Evolutionary conservation across 2,329 filamentous ascomycete genomes (phyloP), one percentile per base, ranked within the genome.

Genomic region (Sporothrix brunneoviolacea): DNA sequence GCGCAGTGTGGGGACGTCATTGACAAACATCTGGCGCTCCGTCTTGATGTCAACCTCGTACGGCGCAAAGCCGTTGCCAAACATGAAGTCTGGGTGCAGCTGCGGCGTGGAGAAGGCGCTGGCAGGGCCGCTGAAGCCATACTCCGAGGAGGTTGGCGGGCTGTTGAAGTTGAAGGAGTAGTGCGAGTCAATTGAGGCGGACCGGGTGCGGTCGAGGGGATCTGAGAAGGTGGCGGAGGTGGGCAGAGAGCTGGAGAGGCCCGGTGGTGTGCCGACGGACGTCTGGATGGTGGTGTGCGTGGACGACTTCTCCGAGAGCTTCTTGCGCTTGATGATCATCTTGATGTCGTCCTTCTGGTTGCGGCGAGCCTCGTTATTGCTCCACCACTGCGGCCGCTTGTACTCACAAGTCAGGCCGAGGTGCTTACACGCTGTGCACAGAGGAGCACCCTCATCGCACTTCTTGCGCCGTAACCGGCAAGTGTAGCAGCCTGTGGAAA

Each of bases 41-140:
- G 91, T 96, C 77, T 91, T 95, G 72, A 97, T 86, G 66, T 96
- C 91, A 54, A 96, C 84, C 68, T 96, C 91, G 65, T 94, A 96
- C 18, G 85, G 38, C 21, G 36, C 28, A 13, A 33, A 21, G 35
- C 78, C 71, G 56, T 30, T 41, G 32, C 66, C 66, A 53, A 77
- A 76, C 68, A 79, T 74, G 62, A 80, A 68, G 65, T 86, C 77
- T 12, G 75, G 70, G 58, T 79, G 85, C 69, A 84, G 78, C 70
- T 79, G 76, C 16, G 72, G 68, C 22, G 68, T 69, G 22, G 68
- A 68, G 70, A 85, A 86, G 63, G 72, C 77, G 61, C 75, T 80
- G 28, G 19, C 30, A n/a, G 16, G 28, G 10, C 41, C 32, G 52
- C 52, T 52, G 22, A 50, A 42, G 30, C 51, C 52, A 70, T 76